Percentiles rank a stretch among this genome's conserved stretches.
Evolutionary conservation across 305 asterid species (phyloP).

Genomic region (Fraxinus dipetala): DNA sequence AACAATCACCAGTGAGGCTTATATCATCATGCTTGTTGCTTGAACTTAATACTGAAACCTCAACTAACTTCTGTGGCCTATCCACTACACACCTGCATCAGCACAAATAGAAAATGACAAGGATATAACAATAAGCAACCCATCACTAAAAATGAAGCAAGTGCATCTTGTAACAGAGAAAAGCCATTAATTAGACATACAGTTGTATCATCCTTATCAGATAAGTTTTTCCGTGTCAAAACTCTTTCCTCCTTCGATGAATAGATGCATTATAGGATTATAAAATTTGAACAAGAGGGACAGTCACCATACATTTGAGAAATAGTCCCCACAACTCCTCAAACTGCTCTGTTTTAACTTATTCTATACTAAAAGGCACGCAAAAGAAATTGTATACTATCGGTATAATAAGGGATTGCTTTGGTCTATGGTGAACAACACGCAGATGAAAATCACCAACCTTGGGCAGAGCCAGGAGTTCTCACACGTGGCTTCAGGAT

Average conservation of each 20-base stretch:
- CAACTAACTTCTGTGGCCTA: constrained; percentile 36
- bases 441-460: constrained; percentile 36
- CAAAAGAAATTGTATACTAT: background rate
- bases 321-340: background rate
- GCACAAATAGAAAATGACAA: constrained; percentile 31
- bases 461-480: constrained; percentile 97
- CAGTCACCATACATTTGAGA: background rate
- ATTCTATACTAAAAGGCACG: background rate
- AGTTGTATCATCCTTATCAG: constrained; percentile 1
- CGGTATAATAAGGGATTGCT: background rate
- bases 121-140: constrained; percentile 27
- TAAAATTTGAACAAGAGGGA: background rate
- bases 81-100: constrained; percentile 65
- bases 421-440: constrained; percentile 5
- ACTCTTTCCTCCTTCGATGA: background rate
- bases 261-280: background rate
- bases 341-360: background rate
- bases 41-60: constrained; percentile 26
- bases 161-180: constrained; percentile 16
- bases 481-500: constrained; percentile 81
- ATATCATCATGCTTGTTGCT: constrained; percentile 42
- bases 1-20: constrained; percentile 31
- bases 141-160: constrained; percentile 2
- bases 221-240: background rate
- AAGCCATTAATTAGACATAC: background rate